A percentile compares a stretch with the other conserved stretches of the same genome.
phyloP scores from a whole-genome alignment of 164 flowering plant species.

The Nelumbo lutea region DNA sequence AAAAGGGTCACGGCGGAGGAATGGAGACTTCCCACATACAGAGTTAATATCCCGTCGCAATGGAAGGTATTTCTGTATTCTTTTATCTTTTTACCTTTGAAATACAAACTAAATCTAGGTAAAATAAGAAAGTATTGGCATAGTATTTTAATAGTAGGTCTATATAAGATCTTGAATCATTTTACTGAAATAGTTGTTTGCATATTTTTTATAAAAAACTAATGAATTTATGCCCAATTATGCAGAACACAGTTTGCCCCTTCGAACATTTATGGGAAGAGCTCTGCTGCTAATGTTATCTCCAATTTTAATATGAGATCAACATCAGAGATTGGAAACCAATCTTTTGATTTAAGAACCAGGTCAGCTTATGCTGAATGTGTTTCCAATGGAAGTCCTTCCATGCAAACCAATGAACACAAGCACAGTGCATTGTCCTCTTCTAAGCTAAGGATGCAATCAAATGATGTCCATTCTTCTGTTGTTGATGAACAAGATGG shows the following conservation, averaged over 20 bases:
- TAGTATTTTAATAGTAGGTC: background rate
- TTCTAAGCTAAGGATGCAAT: conserved; percentile 24
- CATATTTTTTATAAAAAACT: background rate
- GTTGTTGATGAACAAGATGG: conserved; percentile 22
- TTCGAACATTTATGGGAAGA: conserved; percentile 28
- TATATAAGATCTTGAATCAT: background rate
- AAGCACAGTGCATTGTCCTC: conserved; percentile 25
- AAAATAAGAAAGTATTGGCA: background rate
- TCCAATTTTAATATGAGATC: conserved; percentile 36
- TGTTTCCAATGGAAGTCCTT: conserved; percentile 32
- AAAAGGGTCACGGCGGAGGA: conserved; percentile 35
- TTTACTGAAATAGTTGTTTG: background rate
- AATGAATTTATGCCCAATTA: conserved; percentile 6
- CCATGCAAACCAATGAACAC: conserved; percentile 31
- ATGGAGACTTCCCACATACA: conserved; percentile 29
- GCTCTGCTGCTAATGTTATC: conserved; percentile 35
- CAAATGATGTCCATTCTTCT: conserved; percentile 24
- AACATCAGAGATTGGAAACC: conserved; percentile 40
- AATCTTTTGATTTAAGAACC: conserved; percentile 41
- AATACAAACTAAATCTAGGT: background rate
- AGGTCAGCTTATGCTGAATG: conserved; percentile 40
- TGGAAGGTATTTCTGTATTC: conserved; percentile 42
- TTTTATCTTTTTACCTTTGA: background rate
- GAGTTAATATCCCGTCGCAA: conserved; percentile 29
- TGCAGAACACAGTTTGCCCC: conserved; percentile 52